A percentile compares a stretch with the other conserved stretches of the same genome.
Conservation (phyloP, 768 basidiomycete genomes). For the Fomitopsis serialis region DNA sequence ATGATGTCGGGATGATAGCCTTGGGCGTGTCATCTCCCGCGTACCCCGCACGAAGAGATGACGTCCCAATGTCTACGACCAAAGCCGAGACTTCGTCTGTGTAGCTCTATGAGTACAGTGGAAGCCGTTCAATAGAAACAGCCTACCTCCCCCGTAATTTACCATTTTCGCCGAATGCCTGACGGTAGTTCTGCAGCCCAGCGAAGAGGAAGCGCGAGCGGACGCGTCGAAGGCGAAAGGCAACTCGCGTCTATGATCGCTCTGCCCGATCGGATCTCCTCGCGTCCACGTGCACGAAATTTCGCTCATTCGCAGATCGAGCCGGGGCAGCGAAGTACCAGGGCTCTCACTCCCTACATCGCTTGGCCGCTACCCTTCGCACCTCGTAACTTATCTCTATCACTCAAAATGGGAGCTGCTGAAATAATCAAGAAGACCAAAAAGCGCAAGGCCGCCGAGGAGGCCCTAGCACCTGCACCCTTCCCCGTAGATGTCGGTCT, state of each 20-base stretch:
- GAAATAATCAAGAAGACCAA: constrained; percentile 27
- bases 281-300: constrained; percentile 17
- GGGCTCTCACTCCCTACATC: background rate
- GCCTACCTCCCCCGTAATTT: constrained; percentile 81
- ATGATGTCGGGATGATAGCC: constrained; percentile 84
- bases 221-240: background rate
- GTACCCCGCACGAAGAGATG: constrained; percentile 89
- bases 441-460: constrained; percentile 55
- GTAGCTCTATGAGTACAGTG: background rate
- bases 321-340: background rate
- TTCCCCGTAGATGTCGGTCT: constrained; percentile 41
- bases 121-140: background rate
- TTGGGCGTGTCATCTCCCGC: constrained; percentile 97
- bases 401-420: constrained; percentile 26
- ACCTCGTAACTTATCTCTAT: background rate
- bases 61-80: constrained; percentile 91
- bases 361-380: background rate
- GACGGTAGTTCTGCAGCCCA: background rate
- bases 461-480: constrained; percentile 22
- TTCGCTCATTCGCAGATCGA: constrained; percentile 13
- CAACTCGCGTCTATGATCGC: background rate
- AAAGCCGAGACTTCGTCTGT: constrained; percentile 96
- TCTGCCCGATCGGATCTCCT: constrained; percentile 25
- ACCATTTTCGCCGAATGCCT: constrained; percentile 49
- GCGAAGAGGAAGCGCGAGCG: no score